A percentile compares a stretch with the other conserved stretches of the same genome.
Evolutionary conservation across 176 grass and related monocot species (phyloP).

Genomic region (Aegilops sharonensis): DNA sequence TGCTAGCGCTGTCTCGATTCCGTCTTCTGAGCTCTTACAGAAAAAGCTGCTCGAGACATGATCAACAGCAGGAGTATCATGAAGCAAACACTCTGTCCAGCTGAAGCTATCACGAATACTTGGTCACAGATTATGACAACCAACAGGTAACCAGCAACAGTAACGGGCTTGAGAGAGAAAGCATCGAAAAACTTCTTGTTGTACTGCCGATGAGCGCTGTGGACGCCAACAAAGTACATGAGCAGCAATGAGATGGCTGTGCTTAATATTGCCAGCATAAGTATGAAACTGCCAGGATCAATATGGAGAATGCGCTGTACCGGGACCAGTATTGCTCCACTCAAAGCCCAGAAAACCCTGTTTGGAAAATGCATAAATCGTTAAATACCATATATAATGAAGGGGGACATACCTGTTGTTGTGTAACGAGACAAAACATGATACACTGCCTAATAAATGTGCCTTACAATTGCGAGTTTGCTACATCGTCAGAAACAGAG

Average conservation of each 20-base stretch:
- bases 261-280: constrained; percentile 65
- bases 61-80: constrained; percentile 55
- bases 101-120: constrained; percentile 42
- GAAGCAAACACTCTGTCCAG: constrained; percentile 39
- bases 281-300: constrained; percentile 59
- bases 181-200: constrained; percentile 74
- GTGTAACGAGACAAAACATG: too few species aligned
- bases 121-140: constrained; percentile 65
- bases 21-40: constrained; percentile 45
- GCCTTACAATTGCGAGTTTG: too few species aligned
- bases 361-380: not conserved
- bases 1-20: constrained; percentile 7
- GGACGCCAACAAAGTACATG: constrained; percentile 67
- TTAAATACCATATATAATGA: not conserved
- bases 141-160: constrained; percentile 73
- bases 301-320: not conserved
- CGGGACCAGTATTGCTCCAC: constrained; percentile 68
- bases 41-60: constrained; percentile 46
- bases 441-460: too few species aligned
- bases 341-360: constrained; percentile 85
- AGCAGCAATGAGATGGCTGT: constrained; percentile 54
- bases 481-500: not conserved
- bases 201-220: constrained; percentile 17
- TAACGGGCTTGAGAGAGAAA: constrained; percentile 71
- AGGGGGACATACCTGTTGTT: too few species aligned